Conservation (phyloP, 768 basidiomycete species). For the Leucosporidium yakuticum region DNA sequence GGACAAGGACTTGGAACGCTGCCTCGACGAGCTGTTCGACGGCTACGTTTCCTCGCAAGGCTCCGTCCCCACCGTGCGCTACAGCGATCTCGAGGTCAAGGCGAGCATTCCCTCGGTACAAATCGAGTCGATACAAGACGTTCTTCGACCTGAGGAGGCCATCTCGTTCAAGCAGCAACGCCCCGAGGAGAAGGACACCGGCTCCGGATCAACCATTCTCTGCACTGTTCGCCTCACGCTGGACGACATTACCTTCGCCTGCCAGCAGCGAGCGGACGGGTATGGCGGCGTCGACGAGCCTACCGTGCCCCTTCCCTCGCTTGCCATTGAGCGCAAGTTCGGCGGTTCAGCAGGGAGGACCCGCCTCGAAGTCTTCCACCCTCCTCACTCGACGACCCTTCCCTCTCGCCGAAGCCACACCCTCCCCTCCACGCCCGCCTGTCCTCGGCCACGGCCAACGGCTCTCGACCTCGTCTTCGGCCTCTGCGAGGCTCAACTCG, state of each 20-base stretch:
- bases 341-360: neutral
- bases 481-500: conserved; percentile 2
- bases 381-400: neutral
- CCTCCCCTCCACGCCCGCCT: neutral
- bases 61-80: neutral
- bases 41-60: conserved; percentile 6
- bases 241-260: conserved; percentile 2
- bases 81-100: neutral
- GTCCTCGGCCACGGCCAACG: neutral
- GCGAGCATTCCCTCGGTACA: conserved; percentile 3
- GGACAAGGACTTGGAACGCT: conserved; percentile 24
- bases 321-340: conserved; percentile 4
- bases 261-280: neutral
- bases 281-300: conserved; percentile 2
- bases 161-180: conserved; percentile 11
- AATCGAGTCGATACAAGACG: conserved; percentile 23
- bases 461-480: conserved; percentile 20
- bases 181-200: neutral
- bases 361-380: conserved; percentile 23
- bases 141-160: conserved; percentile 22
- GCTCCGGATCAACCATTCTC: conserved; percentile 11
- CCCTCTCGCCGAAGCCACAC: conserved; percentile 4
- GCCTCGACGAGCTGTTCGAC: conserved; percentile 18
- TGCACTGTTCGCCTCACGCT: conserved; percentile 13
- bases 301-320: neutral